A percentile compares a stretch with the other conserved stretches of the same genome.
Evolutionary conservation across 306 rosid genomes (phyloP).

Genomic region (Inga laurina): DNA sequence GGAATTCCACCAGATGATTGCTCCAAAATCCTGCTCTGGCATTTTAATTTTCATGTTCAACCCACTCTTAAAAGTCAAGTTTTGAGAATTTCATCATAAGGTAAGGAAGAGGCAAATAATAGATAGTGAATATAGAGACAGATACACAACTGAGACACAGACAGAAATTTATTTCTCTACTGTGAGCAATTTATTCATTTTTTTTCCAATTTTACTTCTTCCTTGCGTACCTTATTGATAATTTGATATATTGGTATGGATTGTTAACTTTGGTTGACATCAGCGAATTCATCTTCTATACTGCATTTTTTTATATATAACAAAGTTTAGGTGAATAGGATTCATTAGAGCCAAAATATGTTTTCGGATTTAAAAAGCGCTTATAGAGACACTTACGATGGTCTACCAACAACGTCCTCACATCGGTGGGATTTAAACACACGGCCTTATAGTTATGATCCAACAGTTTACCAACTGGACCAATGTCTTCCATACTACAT

Average conservation of each 20-base stretch:
- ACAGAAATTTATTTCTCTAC: background rate
- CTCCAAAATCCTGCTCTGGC: constrained; percentile 88
- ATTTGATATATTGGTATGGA: constrained; percentile 5
- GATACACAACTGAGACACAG: constrained; percentile 10
- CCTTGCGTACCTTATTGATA: background rate
- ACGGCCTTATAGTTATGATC: too few species aligned
- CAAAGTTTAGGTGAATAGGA: too few species aligned
- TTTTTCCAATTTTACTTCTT: background rate
- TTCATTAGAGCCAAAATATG: too few species aligned
- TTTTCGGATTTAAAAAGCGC: rapidly evolving
- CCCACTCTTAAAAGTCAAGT: constrained; percentile 39
- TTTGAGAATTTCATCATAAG: constrained; percentile 25
- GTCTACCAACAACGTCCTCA: too few species aligned
- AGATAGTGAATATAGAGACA: constrained; percentile 23
- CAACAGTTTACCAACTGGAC: too few species aligned
- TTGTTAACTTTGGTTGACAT: constrained; percentile 32
- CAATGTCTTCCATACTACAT: too few species aligned
- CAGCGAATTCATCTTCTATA: background rate
- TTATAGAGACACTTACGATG: too few species aligned
- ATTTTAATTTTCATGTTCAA: constrained; percentile 45
- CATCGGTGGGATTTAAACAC: too few species aligned
- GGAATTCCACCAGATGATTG: constrained; percentile 87
- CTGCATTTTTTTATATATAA: too few species aligned
- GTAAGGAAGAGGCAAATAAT: background rate
- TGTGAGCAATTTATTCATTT: constrained; percentile 17